Evolutionary conservation across 495 filamentous ascomycete species (phyloP), one percentile per base, ranked within the genome.

Genomic region (Hypomontagnella submonticulosa): DNA sequence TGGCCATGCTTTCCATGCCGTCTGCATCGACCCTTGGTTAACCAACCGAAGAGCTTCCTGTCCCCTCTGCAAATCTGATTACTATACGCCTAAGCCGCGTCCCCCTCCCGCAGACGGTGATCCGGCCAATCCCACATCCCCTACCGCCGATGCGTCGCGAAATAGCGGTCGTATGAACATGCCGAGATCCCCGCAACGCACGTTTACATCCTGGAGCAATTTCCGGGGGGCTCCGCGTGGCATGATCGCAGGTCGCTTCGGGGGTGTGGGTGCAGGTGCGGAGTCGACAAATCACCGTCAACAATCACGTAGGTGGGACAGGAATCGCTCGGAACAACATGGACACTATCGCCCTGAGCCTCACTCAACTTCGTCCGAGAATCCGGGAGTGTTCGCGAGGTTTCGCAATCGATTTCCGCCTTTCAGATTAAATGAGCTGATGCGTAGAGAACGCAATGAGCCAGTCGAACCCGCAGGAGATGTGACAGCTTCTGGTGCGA

Each of bases 1-100:
- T 70, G 93, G 93, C 32, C 96, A 98, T 75, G 93, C 95, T 61
- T 99, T 98, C 83, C 95, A 99, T 76, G 90, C 91, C 44, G 86
- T 85, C 18, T 99, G 95, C 76, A 84, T 99, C 15, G 95, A 99
- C 70, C 95, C 96, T 9, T 99, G 95, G 95, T 80, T 99, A 52
- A 99, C 95, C 1, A 91, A 87, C 69, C 84, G 95, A 63, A 87
- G 93, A 61, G 96, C 95, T 10, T 97, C 95, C 76, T 99, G 96
- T 75, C 96, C 96, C 48, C 86, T 98, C 42, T 98, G 95, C 81
- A 99, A 99, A 79, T 89, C 92, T 34, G 93, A 97, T 65, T 99
- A 97, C 76, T 98, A 96, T 74, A 86, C 91, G 34, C 92, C 93
- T 0, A 97, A 96, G 72, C 90, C 91, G 15, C 89, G 90, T 4